Base-by-base conservation (phyloP, 2,329 filamentous ascomycete genomes). In the Thielaviopsis punctulata region DNA sequence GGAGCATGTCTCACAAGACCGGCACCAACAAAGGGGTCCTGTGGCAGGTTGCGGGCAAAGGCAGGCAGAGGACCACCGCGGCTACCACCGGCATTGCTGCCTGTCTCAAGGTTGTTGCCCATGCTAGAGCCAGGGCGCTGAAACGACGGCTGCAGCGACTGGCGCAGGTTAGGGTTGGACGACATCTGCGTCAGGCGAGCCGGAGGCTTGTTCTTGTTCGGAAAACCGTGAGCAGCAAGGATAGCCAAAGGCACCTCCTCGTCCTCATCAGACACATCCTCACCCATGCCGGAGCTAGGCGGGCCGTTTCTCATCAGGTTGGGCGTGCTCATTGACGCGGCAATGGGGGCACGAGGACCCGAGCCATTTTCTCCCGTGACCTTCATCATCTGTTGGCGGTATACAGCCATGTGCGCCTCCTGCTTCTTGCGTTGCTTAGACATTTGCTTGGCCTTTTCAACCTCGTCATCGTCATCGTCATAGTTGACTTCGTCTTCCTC, bases 351-450 rank as follows among this genome's bases (percentile, higher is more conserved):
- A n/a, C 79, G 76, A 10, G 68, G 61, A 13, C 72, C 54, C 12
- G 46, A 41, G 5, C 10, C n/a, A 18, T 22, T 27, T 19, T 52
- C 54, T 47, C 88, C 88, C 1, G 87, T 93, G 25, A 92, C 84
- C 67, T 94, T 94, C 84, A 90, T 94, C 88, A 94, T 95, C 66
- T 92, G 85, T 64, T 95, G 88, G 54, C 88, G 79, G 64, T 94
- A 94, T 1, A 94, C 82, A 1, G 86, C 76, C 71, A 95, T 82
- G 63, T 92, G 86, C 12, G 88, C 88, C 65, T 94, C 86, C 63
- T 95, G 88, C 70, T 89, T 92, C 60, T 80, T 78, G 57, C 88
- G 75, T 63, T 92, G 86, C 63, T 81, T 84, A 18, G 82, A 79
- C 46, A 83, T 73, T 62, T 85, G 75, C 62, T 74, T 82, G 24